These are phyloP conservation scores for Astraeus odoratus DNA, from an alignment of 768 basidiomycete species.

Conservation along the genomic window DNA sequence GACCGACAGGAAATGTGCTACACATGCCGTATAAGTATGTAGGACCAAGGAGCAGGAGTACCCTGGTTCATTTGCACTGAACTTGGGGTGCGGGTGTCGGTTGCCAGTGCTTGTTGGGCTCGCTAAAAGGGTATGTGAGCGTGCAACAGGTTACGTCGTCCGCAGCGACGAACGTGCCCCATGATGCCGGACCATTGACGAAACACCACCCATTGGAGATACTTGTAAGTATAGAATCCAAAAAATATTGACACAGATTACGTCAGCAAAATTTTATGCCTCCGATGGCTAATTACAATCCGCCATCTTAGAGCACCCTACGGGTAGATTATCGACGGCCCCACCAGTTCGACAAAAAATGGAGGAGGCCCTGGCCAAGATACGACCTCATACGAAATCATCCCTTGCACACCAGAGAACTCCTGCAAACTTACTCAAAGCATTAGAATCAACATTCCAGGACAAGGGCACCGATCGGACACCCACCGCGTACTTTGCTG, in stretches of 20 bases:
- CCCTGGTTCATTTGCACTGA: constrained; percentile 28
- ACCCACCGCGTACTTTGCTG: constrained; percentile 93
- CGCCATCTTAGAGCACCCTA: too few relatives aligned
- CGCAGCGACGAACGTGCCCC: neutral
- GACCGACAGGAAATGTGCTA: neutral
- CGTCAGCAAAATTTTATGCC: constrained; percentile 28
- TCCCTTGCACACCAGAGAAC: constrained; percentile 81
- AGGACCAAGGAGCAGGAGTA: constrained; percentile 53
- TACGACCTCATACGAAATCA: constrained; percentile 79
- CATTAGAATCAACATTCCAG: constrained; percentile 73
- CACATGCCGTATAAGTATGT: constrained; percentile 58
- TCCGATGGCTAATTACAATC: neutral
- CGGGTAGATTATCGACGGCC: too few relatives aligned
- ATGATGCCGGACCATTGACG: neutral
- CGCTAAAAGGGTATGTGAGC: too few relatives aligned
- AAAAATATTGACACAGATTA: too few relatives aligned
- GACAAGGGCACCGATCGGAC: constrained; percentile 62
- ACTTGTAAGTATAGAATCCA: too few relatives aligned
- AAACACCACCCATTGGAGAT: neutral
- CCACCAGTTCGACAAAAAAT: constrained; percentile 22
- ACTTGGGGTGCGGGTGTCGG: constrained; percentile 4
- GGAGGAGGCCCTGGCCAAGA: constrained; percentile 73
- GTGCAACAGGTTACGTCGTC: too few relatives aligned
- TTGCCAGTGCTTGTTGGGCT: too few relatives aligned
- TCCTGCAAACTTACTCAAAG: constrained; percentile 78